Base-by-base conservation (phyloP, 768 basidiomycete genomes). In the Trametes elegans region DNA sequence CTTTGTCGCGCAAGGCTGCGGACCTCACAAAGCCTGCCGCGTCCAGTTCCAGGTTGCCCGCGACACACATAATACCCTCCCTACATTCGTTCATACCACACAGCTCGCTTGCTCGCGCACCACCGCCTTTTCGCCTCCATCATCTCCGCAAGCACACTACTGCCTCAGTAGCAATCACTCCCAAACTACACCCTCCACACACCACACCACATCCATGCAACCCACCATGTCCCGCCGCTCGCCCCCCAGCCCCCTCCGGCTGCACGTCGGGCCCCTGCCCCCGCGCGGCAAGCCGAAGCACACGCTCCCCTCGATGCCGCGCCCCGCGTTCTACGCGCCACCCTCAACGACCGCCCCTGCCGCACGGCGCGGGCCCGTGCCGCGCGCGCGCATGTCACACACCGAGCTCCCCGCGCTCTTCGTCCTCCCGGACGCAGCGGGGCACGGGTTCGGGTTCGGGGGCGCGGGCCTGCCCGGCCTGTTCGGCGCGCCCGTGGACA, bases 191-290 rank as follows among this genome's bases (percentile, higher is more conserved):
- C 23, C n/a, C 53, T 29, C 7, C 34, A 48, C 19, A 40, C 42
- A 46, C 18, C 53, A n/a, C n/a, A n/a, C n/a, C n/a, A n/a, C n/a
- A n/a, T n/a, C n/a, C n/a, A n/a, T n/a, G n/a, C n/a, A n/a, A n/a
- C n/a, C n/a, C n/a, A 58, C 55, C 36, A 89, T 89, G 86, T 77
- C 80, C 49, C 84, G 87, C 63, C 84, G 88, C 27, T 73, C 79
- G 27, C 83, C 88, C 1, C 88, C 88, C 5, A 76, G 81, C 39
- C 76, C 85, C 26, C 81, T 90, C 56, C 80, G 75, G 43, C 79
- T 90, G 53, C 70, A 78, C 53, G 68, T 73, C 32, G 88, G 86
- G 13, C 86, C 86, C 5, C 75, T 80, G 24, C 85, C 87, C 3
- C 66, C 79, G n/a, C 78, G 85, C 59, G 79, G 79, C 46, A 60